Conservation (phyloP, 2,329 filamentous ascomycete genomes). For the Triangularia verruculosa region DNA sequence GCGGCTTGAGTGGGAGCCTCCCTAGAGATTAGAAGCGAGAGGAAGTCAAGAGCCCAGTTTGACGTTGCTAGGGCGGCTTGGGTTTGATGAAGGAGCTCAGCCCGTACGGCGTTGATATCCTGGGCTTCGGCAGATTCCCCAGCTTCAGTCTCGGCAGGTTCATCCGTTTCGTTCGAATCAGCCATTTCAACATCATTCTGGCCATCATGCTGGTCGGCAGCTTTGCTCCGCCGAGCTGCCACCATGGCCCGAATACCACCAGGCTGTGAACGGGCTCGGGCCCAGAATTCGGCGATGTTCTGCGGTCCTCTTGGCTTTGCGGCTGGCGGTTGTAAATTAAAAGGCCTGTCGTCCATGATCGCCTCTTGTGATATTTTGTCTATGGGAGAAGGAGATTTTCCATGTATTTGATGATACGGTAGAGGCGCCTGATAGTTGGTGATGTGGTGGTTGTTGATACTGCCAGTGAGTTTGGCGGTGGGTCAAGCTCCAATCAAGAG, state of each 20-base stretch:
- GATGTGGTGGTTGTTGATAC: neutral
- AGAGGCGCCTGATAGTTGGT: neutral
- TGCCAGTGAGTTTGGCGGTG: neutral
- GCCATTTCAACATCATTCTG: constrained; percentile 45
- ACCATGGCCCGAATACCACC: constrained; percentile 80
- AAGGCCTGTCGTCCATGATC: constrained; percentile 31
- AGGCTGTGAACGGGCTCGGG: constrained; percentile 73
- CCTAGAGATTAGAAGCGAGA: constrained; percentile 82
- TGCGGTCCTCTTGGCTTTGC: constrained; percentile 52
- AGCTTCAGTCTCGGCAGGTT: constrained; percentile 44
- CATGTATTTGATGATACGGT: neutral
- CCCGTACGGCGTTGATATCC: constrained; percentile 49
- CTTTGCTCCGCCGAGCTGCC: constrained; percentile 67
- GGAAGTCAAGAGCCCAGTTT: constrained; percentile 72
- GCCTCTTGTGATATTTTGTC: neutral
- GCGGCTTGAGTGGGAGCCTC: constrained; percentile 69
- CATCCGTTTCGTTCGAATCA: constrained; percentile 46
- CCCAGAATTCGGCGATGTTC: constrained; percentile 70
- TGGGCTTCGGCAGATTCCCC: constrained; percentile 37
- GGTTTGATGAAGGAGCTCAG: constrained; percentile 57
- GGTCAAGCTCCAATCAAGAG: neutral
- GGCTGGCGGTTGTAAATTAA: constrained; percentile 65
- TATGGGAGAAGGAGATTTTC: neutral
- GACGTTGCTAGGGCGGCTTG: constrained; percentile 58
- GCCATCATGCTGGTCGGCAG: constrained; percentile 35